Evolutionary conservation across 2,329 filamentous ascomycete genomes (phyloP).

Genomic region (Neospermospora avenae): DNA sequence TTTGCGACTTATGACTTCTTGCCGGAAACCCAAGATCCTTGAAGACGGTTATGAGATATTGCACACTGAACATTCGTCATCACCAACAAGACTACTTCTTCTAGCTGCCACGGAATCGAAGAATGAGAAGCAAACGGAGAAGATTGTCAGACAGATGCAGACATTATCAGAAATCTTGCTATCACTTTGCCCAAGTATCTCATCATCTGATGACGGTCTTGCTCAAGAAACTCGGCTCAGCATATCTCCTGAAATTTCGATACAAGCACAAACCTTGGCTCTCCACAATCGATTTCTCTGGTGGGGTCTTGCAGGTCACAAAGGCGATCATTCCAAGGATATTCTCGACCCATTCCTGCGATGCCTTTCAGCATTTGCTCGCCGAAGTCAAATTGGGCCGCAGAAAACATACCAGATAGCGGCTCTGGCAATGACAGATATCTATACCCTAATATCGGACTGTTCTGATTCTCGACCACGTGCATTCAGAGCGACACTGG

Average conservation of each 20-base stretch:
- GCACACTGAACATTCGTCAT: slow-evolving; percentile 48
- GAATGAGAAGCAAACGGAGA: slow-evolving; percentile 47
- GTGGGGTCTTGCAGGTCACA: slow-evolving; percentile 62
- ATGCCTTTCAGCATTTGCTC: slow-evolving; percentile 58
- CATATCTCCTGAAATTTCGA: slow-evolving; percentile 53
- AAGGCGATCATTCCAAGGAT: slow-evolving; percentile 59
- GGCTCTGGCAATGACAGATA: slow-evolving; percentile 18
- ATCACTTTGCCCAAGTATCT: slow-evolving; percentile 64
- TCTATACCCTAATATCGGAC: slow-evolving; percentile 24
- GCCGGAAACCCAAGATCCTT: slow-evolving; percentile 56
- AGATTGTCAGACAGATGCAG: slow-evolving; percentile 64
- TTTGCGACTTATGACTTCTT: slow-evolving; percentile 58
- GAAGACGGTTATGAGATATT: slow-evolving; percentile 57
- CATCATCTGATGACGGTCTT: slow-evolving; percentile 56
- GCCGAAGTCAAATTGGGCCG: slow-evolving; percentile 41
- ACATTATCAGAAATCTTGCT: slow-evolving; percentile 62
- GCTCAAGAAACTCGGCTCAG: slow-evolving; percentile 53
- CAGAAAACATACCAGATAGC: slow-evolving; percentile 26
- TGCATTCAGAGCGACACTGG: slow-evolving; percentile 17
- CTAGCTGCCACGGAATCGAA: slow-evolving; percentile 38
- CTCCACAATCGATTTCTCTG: slow-evolving; percentile 59
- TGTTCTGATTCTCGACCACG: slow-evolving; percentile 19
- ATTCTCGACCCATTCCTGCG: slow-evolving; percentile 62
- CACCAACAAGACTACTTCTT: slow-evolving; percentile 56
- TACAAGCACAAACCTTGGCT: slow-evolving; percentile 63